phyloP scores from a whole-genome alignment of 352 stramenopile species.

The Pythium sukuiense region DNA sequence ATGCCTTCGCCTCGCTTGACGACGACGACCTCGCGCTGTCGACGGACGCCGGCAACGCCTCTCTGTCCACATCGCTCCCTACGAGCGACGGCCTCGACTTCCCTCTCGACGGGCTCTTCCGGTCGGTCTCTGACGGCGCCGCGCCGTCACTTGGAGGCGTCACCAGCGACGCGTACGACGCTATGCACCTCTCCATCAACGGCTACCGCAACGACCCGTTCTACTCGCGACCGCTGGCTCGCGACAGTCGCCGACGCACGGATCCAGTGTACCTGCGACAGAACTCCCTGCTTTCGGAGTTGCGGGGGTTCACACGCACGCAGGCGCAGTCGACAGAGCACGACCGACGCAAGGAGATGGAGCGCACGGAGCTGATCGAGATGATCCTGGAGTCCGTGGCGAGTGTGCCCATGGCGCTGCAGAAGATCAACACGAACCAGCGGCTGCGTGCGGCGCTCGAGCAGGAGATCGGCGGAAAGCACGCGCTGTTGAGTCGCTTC shows the following conservation, averaged over 20 bases:
- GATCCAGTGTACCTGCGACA: conserved; percentile 9
- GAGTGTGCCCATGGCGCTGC: conserved; percentile 67
- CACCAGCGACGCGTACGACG: conserved; percentile 7
- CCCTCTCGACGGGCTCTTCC: conserved; percentile 7
- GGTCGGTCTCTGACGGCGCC: conserved; percentile 19
- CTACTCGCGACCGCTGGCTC: conserved; percentile 2
- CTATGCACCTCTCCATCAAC: conserved; percentile 12
- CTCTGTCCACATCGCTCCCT: conserved; percentile 8
- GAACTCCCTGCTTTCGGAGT: not conserved
- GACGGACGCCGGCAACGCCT: not conserved
- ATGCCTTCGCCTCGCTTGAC: conserved; percentile 10
- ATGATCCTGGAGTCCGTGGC: conserved; percentile 79
- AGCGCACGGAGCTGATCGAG: conserved; percentile 63
- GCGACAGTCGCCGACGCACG: conserved; percentile 13
- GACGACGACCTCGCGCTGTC: conserved; percentile 27
- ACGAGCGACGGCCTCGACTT: conserved; percentile 5
- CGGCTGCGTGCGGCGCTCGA: conserved; percentile 55
- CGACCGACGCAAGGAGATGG: conserved; percentile 52
- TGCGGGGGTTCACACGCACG: not conserved
- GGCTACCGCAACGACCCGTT: conserved; percentile 14
- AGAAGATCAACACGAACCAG: conserved; percentile 70
- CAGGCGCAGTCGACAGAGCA: conserved; percentile 25
- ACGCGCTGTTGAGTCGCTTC: conserved; percentile 47
- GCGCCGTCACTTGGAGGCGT: conserved; percentile 1
- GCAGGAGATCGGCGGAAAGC: conserved; percentile 58